These are phyloP conservation scores for Arthroderma uncinatum DNA, from an alignment of 2,329 filamentous ascomycete genomes.

Conservation along the genomic window DNA sequence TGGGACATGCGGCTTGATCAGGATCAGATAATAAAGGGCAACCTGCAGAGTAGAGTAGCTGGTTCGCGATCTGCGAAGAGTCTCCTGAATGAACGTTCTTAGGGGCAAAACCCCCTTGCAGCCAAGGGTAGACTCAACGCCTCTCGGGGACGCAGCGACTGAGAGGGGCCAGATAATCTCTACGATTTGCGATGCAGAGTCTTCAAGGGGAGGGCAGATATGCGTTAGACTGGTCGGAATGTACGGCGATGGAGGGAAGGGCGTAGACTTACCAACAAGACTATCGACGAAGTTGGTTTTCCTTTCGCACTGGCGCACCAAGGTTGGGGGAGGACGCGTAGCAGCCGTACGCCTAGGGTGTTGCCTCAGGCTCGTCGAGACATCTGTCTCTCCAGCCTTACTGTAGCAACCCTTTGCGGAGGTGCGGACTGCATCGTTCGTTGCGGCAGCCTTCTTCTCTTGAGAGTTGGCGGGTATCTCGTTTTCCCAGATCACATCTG, in stretches of 20 bases:
- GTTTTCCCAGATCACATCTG: slow-evolving; percentile 41
- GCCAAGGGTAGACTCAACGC: slow-evolving; percentile 47
- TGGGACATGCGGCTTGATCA: slow-evolving; percentile 84
- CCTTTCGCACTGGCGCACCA: slow-evolving; percentile 79
- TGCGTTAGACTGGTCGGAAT: slow-evolving; percentile 20
- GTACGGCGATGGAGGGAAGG: slow-evolving; percentile 26
- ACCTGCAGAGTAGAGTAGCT: slow-evolving; percentile 97
- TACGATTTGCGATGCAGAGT: slow-evolving; percentile 94
- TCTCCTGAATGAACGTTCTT: slow-evolving; percentile 95
- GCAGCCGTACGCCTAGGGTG: slow-evolving; percentile 38
- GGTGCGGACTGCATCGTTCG: slow-evolving; percentile 38
- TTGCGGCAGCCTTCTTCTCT: slow-evolving; percentile 22
- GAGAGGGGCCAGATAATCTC: slow-evolving; percentile 95
- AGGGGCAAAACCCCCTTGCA: slow-evolving; percentile 73
- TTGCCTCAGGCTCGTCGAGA: slow-evolving; percentile 41
- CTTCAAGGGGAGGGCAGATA: no score
- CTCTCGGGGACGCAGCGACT: slow-evolving; percentile 60
- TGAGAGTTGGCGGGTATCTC: slow-evolving; percentile 22
- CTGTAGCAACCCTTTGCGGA: neutral
- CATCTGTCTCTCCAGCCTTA: neutral
- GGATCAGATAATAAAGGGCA: slow-evolving; percentile 86
- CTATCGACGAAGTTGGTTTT: slow-evolving; percentile 94
- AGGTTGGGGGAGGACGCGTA: slow-evolving; percentile 56
- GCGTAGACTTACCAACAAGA: slow-evolving; percentile 75
- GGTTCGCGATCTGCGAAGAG: slow-evolving; percentile 81